phyloP scores from a whole-genome alignment of 1,284 basidiomycete genomes.

The Athelia psychrophila region DNA sequence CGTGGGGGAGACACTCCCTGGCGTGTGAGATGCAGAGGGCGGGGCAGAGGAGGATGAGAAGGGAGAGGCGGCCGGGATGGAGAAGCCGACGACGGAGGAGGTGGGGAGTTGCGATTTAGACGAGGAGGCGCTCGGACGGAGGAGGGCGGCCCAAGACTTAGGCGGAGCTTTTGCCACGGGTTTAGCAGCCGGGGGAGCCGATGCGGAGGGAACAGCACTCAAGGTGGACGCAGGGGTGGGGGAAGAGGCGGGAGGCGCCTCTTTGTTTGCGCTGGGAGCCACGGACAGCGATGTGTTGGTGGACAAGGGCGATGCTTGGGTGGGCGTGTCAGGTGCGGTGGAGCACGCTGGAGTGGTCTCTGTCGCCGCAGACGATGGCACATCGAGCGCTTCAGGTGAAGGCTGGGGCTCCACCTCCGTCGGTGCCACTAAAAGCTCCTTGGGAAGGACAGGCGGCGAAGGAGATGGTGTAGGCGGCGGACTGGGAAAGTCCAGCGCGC shows the following conservation, averaged over 20 bases:
- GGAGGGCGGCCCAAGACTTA: slow-evolving; percentile 77
- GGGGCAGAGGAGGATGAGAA: slow-evolving; percentile 18
- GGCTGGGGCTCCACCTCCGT: background rate
- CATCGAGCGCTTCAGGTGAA: slow-evolving; percentile 22
- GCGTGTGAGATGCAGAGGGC: no score
- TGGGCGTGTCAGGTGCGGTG: slow-evolving; percentile 41
- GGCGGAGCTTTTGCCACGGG: slow-evolving; percentile 29
- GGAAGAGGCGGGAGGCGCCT: slow-evolving; percentile 14
- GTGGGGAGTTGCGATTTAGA: slow-evolving; percentile 51
- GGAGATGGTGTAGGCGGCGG: slow-evolving; percentile 39
- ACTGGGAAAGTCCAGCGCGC: slow-evolving; percentile 49
- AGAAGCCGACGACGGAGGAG: slow-evolving; percentile 67
- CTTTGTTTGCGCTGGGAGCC: slow-evolving; percentile 11
- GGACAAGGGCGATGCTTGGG: slow-evolving; percentile 57
- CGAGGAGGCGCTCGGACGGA: slow-evolving; percentile 41
- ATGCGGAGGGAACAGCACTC: slow-evolving; percentile 19
- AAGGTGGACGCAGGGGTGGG: slow-evolving; percentile 10
- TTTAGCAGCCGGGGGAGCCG: slow-evolving; percentile 22
- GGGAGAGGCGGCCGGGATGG: slow-evolving; percentile 46
- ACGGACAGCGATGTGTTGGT: slow-evolving; percentile 56
- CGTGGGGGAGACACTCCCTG: slow-evolving; percentile 29
- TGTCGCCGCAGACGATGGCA: slow-evolving; percentile 33
- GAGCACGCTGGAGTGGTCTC: slow-evolving; percentile 37
- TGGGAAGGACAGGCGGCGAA: slow-evolving; percentile 2
- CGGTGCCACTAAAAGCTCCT: background rate